A percentile compares a stretch with the other conserved stretches of the same genome.
Evolutionary conservation across 73 alveolate species (phyloP).

Genomic region (Uronychia binucleata): DNA sequence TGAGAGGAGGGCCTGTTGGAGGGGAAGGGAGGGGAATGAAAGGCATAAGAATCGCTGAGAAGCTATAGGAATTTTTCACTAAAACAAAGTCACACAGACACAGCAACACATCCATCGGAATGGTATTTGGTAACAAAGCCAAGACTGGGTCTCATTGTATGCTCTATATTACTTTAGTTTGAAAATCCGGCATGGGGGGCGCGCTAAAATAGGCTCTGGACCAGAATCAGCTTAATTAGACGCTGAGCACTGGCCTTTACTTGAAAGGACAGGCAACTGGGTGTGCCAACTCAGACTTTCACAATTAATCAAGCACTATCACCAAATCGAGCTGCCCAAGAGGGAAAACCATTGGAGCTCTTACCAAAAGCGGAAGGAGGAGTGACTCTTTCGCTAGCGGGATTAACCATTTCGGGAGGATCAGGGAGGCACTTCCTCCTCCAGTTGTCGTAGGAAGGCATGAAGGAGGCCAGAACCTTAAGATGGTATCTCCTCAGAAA

Average conservation of each 20-base stretch:
- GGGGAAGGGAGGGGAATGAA: neutral
- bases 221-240: neutral
- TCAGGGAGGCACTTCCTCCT: too few species aligned
- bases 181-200: neutral
- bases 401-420: neutral
- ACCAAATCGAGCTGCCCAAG: neutral
- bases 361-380: neutral
- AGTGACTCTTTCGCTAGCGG: neutral
- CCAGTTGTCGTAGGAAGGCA: too few species aligned
- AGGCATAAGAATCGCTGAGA: neutral
- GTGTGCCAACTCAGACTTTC: neutral
- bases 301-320: neutral
- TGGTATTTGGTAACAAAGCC: neutral
- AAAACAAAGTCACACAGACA: neutral
- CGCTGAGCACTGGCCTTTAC: neutral
- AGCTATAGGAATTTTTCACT: neutral
- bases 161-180: neutral
- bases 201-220: neutral
- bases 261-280: neutral
- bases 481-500: too few species aligned
- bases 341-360: neutral
- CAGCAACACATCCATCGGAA: neutral
- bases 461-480: too few species aligned
- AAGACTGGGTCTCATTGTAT: neutral
- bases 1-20: neutral